phyloP scores from a whole-genome alignment of 371 early-diverging fungal genomes.

The Blyttiomyces sp. region DNA sequence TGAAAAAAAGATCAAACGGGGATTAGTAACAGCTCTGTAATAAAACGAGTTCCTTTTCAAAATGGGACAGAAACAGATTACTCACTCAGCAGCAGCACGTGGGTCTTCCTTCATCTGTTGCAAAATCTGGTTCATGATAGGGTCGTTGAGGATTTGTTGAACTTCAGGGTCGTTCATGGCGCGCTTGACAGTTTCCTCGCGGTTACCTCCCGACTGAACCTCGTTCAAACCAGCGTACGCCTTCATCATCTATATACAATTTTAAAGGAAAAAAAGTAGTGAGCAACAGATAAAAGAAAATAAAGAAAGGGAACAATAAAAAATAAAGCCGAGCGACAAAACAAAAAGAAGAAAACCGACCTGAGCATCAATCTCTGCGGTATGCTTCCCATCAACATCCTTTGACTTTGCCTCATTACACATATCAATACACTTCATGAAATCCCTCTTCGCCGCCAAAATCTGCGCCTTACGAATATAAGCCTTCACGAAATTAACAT shows the following conservation, averaged over 20 bases:
- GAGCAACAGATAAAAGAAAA: background rate
- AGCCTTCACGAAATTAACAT: constrained; percentile 89
- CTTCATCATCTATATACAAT: constrained; percentile 54
- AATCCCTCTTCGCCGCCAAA: constrained; percentile 85
- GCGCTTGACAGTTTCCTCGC: constrained; percentile 76
- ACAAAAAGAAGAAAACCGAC: constrained; percentile 14
- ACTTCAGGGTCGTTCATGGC: constrained; percentile 93
- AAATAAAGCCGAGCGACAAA: no score
- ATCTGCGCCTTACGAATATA: constrained; percentile 97
- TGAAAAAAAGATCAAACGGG: constrained; percentile 3
- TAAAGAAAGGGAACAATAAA: background rate
- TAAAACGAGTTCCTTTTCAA: background rate
- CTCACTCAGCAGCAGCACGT: constrained; percentile 75
- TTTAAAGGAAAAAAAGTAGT: background rate
- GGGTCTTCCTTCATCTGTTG: constrained; percentile 97
- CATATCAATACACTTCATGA: constrained; percentile 77
- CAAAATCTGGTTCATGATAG: constrained; percentile 93
- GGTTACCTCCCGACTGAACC: constrained; percentile 41
- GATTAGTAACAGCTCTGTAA: background rate
- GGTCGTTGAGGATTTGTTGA: constrained; percentile 82
- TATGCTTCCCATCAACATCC: constrained; percentile 80
- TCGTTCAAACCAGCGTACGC: constrained; percentile 74
- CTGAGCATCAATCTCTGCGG: constrained; percentile 79
- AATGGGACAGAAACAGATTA: constrained; percentile 1
- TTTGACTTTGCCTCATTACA: constrained; percentile 71